Conservation (phyloP, 75 land plant species). For the Pinus albicaulis region DNA sequence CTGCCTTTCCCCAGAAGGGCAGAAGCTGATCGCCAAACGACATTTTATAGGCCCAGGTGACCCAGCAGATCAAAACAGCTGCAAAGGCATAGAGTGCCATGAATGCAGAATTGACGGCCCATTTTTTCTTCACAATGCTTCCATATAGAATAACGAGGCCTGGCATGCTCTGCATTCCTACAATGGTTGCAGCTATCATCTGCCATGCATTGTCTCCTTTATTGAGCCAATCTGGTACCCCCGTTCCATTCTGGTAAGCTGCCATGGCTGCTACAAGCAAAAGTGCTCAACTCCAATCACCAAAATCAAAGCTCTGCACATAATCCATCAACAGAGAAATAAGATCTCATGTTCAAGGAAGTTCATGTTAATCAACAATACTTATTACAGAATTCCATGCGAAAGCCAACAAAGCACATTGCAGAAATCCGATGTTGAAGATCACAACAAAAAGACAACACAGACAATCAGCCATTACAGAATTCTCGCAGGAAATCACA, state of each 20-base stretch:
- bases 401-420: too few species aligned
- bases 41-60: conserved; percentile 61
- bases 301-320: too few species aligned
- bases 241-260: conserved; percentile 12
- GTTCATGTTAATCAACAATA: too few species aligned
- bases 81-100: conserved; percentile 68
- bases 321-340: too few species aligned
- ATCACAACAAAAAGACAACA: too few species aligned
- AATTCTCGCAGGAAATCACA: too few species aligned
- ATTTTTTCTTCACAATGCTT: conserved; percentile 58
- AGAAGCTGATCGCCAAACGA: conserved; percentile 57
- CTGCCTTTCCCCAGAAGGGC: conserved; percentile 62
- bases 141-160: conserved; percentile 63
- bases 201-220: conserved; percentile 72
- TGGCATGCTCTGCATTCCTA: conserved; percentile 55
- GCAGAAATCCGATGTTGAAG: too few species aligned
- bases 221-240: conserved; percentile 53
- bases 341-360: too few species aligned
- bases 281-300: too few species aligned
- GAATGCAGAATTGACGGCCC: conserved; percentile 70
- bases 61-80: conserved; percentile 58
- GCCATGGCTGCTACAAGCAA: too few species aligned
- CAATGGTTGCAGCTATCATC: conserved; percentile 50
- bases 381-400: too few species aligned
- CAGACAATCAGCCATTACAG: too few species aligned